Base-by-base conservation (phyloP, 768 basidiomycete species). In the Coprinellus aureogranulatus region DNA sequence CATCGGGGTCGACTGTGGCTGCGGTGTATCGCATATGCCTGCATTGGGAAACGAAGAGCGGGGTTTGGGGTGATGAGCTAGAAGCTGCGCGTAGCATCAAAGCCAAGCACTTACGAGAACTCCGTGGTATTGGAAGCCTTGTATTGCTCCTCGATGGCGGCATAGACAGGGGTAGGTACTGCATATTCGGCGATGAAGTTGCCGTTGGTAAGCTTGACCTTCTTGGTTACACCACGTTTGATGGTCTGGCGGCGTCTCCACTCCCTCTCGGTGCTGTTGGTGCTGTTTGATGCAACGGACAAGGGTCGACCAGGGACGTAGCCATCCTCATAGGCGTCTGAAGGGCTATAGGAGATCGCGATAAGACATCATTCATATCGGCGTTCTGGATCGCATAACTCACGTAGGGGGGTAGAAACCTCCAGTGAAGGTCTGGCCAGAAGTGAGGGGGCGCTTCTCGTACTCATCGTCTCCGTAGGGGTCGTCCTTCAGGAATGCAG, bases 11-110 rank as follows among this genome's bases (percentile, higher is more conserved):
- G 66, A 85, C 86, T 1, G 92, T 94, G 18, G 92, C 93, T 18
- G 94, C 94, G 42, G 88, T 94, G 74, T 96, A 97, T 41, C 94
- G 83, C 91, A 97, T 93, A 72, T 97, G 93, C 31, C 87, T 89
- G 23, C 31, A 55, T 37, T 47, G 30, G 53, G 23, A 26, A 20
- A 53, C 11, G 20, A 23, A 22, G 22, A 20, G 26, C 40, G 51
- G 23, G 54, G 44, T 45, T n/a, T 40, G 25, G 4, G n/a, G 20
- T 34, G 16, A 54, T 59, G 10, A 39, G 49, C 41, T 41, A 52
- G 44, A 34, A 47, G 22, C 39, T 12, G 42, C 20, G 57, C 44
- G 53, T 45, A 44, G 30, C 52, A 52, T 47, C 28, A 59, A 48
- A 54, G 53, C 59, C 42, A 46, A 44, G 9, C 18, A 77, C 90